phyloP scores from a whole-genome alignment of 352 stramenopile species.

The Globisporangium viniferum region DNA sequence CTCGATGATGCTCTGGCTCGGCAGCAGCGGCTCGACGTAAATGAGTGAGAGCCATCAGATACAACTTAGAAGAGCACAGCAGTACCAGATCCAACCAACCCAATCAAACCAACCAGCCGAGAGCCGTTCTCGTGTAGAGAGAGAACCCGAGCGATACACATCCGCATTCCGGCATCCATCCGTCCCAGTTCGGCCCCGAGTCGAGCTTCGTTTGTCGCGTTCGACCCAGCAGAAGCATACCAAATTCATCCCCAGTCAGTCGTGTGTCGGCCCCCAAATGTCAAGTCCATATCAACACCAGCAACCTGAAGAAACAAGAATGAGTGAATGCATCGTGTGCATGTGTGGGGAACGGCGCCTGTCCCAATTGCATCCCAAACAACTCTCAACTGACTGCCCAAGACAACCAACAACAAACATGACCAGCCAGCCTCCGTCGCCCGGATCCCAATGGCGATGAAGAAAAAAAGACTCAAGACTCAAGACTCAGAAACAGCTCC shows the following conservation, averaged over 20 bases:
- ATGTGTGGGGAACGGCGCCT: neutral
- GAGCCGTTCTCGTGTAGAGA: neutral
- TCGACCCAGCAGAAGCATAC: neutral
- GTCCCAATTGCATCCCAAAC: neutral
- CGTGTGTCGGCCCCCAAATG: neutral
- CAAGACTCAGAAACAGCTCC: neutral
- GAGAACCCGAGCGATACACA: neutral
- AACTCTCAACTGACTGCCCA: neutral
- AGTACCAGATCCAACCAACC: constrained; percentile 7
- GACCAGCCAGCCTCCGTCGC: neutral
- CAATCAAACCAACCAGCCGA: neutral
- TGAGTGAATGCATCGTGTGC: neutral
- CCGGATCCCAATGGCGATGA: neutral
- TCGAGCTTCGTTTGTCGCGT: neutral
- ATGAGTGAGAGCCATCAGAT: neutral
- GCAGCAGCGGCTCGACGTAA: constrained; percentile 10
- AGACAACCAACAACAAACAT: neutral
- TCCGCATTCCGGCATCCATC: neutral
- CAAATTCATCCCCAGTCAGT: neutral
- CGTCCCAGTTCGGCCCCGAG: neutral
- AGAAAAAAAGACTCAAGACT: neutral
- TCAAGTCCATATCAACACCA: neutral
- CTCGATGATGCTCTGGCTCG: constrained; percentile 35
- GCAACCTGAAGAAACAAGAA: constrained; percentile 9
- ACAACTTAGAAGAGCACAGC: constrained; percentile 8